These are phyloP conservation scores for Tetraselmis chui DNA, from an alignment of 139 green algal species.

Conservation along the genomic window DNA sequence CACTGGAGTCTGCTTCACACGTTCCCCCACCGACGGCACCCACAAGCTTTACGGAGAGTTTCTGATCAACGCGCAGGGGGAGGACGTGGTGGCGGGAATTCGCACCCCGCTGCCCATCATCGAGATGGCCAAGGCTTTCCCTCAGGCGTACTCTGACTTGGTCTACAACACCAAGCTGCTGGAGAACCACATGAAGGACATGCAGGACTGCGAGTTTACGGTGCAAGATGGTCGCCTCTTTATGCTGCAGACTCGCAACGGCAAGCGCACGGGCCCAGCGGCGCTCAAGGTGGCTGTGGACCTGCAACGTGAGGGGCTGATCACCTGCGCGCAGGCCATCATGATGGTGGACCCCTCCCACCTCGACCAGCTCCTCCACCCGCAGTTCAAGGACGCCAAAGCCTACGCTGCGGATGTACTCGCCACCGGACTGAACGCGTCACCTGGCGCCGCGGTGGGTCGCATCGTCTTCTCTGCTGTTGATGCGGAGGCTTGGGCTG, in stretches of 20 bases:
- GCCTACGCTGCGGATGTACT: constrained; percentile 55
- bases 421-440: constrained; percentile 68
- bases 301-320: constrained; percentile 56
- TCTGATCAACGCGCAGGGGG: constrained; percentile 80
- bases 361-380: constrained; percentile 85
- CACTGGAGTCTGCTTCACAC: constrained; percentile 84
- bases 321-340: constrained; percentile 45
- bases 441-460: constrained; percentile 74
- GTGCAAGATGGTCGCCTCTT: constrained; percentile 76
- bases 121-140: constrained; percentile 60
- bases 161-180: constrained; percentile 56
- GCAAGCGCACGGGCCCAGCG: constrained; percentile 76
- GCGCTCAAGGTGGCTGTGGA: constrained; percentile 74
- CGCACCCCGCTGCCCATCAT: constrained; percentile 72
- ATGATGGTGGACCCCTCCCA: constrained; percentile 78
- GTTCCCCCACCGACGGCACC: constrained; percentile 65
- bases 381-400: constrained; percentile 60
- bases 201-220: constrained; percentile 89
- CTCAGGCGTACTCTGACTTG: constrained; percentile 68
- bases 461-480: constrained; percentile 76
- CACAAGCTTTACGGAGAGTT: constrained; percentile 81
- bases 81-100: constrained; percentile 86
- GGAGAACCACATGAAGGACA: constrained; percentile 80
- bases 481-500: constrained; percentile 62
- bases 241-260: constrained; percentile 83